Evolutionary conservation across 2,329 filamentous ascomycete genomes (phyloP).

Genomic region (Phaeoacremonium minimum): DNA sequence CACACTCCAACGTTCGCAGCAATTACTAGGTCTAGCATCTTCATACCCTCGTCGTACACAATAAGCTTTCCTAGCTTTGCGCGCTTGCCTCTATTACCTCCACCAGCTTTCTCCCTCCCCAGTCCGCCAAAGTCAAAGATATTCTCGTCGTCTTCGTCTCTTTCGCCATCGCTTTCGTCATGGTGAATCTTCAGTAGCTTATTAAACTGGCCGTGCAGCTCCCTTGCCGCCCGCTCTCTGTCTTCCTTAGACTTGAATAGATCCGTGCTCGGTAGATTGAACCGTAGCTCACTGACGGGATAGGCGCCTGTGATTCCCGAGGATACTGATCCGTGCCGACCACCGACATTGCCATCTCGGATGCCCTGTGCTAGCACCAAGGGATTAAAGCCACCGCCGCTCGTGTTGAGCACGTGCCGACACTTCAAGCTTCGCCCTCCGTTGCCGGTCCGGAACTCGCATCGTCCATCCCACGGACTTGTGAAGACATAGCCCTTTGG

Average conservation of each 20-base stretch:
- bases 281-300: conserved; percentile 77
- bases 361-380: conserved; percentile 30
- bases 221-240: conserved; percentile 19
- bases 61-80: conserved; percentile 94
- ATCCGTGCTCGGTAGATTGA: conserved; percentile 70
- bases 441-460: conserved; percentile 77
- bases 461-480: conserved; percentile 83
- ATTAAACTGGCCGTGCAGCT: conserved; percentile 28
- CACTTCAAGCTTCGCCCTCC: conserved; percentile 73
- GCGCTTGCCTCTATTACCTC: conserved; percentile 77
- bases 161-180: conserved; percentile 23
- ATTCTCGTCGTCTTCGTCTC: conserved; percentile 35
- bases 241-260: conserved; percentile 34
- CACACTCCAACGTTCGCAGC: conserved; percentile 89
- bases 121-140: conserved; percentile 64
- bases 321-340: conserved; percentile 16
- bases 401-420: conserved; percentile 61
- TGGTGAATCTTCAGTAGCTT: conserved; percentile 29
- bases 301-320: conserved; percentile 30
- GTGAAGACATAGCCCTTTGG: conserved; percentile 70
- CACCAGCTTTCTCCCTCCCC: conserved; percentile 79
- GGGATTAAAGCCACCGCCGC: conserved; percentile 34
- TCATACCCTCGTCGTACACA: conserved; percentile 81
- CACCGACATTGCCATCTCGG: conserved; percentile 20
- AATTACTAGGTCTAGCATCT: conserved; percentile 92